Conservation (phyloP, 345 rosid species). For the Salix udensis region DNA sequence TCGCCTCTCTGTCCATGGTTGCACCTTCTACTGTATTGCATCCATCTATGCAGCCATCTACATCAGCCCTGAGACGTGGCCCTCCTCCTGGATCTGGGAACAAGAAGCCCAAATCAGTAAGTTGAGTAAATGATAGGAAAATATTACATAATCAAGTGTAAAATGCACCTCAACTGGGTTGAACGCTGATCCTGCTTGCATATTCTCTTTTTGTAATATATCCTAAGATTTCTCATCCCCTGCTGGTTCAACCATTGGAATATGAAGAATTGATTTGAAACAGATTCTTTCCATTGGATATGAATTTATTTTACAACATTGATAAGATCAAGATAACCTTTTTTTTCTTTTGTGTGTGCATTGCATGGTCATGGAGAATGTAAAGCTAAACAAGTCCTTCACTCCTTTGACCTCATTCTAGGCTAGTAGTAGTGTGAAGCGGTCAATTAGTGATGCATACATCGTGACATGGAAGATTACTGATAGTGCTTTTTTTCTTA, state of each 20-base stretch:
- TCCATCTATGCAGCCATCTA: constrained; percentile 76
- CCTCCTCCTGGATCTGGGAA: constrained; percentile 46
- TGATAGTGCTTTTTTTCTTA: neutral
- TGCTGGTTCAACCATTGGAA: neutral
- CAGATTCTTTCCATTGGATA: neutral
- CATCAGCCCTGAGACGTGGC: constrained; percentile 69
- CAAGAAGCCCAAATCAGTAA: too few relatives aligned
- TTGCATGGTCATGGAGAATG: neutral
- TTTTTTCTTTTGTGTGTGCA: neutral
- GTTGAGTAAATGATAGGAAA: too few relatives aligned
- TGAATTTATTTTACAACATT: neutral
- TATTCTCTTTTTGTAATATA: neutral
- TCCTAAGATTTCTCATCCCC: neutral
- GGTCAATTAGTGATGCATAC: neutral
- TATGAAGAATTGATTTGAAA: neutral
- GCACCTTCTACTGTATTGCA: constrained; percentile 75
- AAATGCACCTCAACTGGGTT: too few relatives aligned
- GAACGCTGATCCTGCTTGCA: neutral
- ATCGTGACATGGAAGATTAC: neutral
- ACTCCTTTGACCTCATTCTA: neutral
- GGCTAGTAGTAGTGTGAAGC: neutral
- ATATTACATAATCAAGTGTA: too few relatives aligned
- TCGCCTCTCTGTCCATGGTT: constrained; percentile 69
- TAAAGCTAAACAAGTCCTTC: neutral
- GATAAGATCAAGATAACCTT: neutral